phyloP scores from a whole-genome alignment of 768 basidiomycete species.

The Amanita fuliginea region DNA sequence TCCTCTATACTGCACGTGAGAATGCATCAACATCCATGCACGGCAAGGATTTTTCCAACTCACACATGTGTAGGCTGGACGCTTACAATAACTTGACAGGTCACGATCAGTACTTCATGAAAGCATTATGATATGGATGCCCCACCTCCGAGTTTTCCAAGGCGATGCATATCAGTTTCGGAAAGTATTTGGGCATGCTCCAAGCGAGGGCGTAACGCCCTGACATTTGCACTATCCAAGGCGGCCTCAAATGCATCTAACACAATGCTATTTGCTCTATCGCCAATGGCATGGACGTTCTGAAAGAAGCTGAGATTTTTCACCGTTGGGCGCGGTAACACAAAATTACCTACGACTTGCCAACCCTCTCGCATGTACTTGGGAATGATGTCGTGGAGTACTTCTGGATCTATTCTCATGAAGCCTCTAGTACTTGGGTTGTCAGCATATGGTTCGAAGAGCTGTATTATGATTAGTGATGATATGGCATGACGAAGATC shows the following conservation, averaged over 20 bases:
- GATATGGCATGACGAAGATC: background rate
- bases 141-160: slow-evolving; percentile 71
- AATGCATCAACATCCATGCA: background rate
- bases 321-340: background rate
- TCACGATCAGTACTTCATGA: background rate
- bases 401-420: slow-evolving; percentile 57
- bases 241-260: slow-evolving; percentile 74
- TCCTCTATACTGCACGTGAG: slow-evolving; percentile 48
- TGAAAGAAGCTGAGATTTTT: slow-evolving; percentile 16
- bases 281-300: slow-evolving; percentile 86
- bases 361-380: slow-evolving; percentile 71
- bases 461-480: slow-evolving; percentile 22
- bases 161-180: slow-evolving; percentile 59
- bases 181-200: slow-evolving; percentile 90
- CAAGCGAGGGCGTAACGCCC: slow-evolving; percentile 62
- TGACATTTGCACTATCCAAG: slow-evolving; percentile 47
- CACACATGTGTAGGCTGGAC: slow-evolving; percentile 86
- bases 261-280: slow-evolving; percentile 78
- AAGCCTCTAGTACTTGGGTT: slow-evolving; percentile 67
- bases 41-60: slow-evolving; percentile 17
- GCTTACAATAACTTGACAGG: slow-evolving; percentile 68
- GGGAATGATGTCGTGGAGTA: slow-evolving; percentile 52
- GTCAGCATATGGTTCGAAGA: slow-evolving; percentile 77
- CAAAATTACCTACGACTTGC: slow-evolving; percentile 64
- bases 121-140: slow-evolving; percentile 10